These are phyloP conservation scores for Cornus controversa DNA, from an alignment of 148 eudicot species.

Conservation along the genomic window DNA sequence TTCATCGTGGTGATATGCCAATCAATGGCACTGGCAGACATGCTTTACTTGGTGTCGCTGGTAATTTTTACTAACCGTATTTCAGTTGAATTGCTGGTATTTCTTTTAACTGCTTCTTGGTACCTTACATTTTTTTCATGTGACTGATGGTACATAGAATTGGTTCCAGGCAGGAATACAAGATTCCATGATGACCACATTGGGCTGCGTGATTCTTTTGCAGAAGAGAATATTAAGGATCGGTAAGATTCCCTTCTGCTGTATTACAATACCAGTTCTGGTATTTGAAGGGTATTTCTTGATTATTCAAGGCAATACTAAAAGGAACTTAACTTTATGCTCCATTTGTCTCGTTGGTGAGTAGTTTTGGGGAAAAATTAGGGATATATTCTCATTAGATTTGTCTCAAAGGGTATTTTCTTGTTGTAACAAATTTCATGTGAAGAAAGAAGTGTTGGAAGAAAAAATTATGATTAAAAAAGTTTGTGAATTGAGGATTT, in stretches of 20 bases:
- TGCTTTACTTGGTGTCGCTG: slow-evolving; percentile 45
- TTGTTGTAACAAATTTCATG: not conserved
- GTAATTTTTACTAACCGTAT: slow-evolving; percentile 28
- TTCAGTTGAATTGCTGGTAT: not conserved
- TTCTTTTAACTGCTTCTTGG: slow-evolving; percentile 10
- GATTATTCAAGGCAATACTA: slow-evolving; percentile 32
- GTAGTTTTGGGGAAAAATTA: not conserved
- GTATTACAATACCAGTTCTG: too few species aligned
- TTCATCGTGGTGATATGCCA: slow-evolving; percentile 39
- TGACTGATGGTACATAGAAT: slow-evolving; percentile 10
- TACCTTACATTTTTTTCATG: slow-evolving; percentile 9
- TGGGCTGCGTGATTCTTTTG: slow-evolving; percentile 37
- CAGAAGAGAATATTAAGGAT: slow-evolving; percentile 50
- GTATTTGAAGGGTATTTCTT: too few species aligned
- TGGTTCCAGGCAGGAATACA: slow-evolving; percentile 48
- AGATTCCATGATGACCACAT: slow-evolving; percentile 47
- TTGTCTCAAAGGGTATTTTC: too few species aligned
- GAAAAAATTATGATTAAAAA: not conserved
- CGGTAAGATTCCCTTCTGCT: slow-evolving; percentile 22
- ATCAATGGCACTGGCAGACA: slow-evolving; percentile 48
- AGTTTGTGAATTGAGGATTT: not conserved
- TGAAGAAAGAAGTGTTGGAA: not conserved
- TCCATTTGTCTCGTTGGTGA: not conserved
- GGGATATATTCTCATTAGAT: not conserved
- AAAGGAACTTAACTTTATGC: not conserved